Base-by-base conservation (phyloP, 2,329 filamentous ascomycete genomes). In the Alternaria infectoria region DNA sequence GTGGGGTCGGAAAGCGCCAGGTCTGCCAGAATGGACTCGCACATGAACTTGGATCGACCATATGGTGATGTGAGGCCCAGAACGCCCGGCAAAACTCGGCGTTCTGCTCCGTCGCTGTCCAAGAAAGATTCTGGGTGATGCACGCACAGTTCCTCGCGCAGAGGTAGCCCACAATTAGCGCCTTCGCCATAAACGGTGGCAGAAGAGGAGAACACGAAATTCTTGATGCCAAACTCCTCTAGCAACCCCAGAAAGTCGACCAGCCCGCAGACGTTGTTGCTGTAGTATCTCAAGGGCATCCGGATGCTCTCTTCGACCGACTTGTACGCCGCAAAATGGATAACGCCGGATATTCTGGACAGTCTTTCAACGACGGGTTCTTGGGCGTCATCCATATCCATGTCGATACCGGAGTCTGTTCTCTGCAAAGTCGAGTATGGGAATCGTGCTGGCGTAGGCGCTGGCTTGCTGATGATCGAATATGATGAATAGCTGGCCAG, bases 261-360 rank as follows among this genome's bases (percentile, higher is more conserved):
- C 6, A 91, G 80, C 0, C 89, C 89, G 69, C 85, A 86, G 30
- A 91, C 87, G 64, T 91, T 91, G 81, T 91, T 91, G 62, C 84
- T 83, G 77, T 91, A 91, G 77, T 91, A 91, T 62, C 85, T 85
- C 59, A 91, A 77, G 0, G 89, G 89, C 61, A 83, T 80, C 25
- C 79, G 77, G 64, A 90, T 90, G 46, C 87, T 90, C 69, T 91
- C 88, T 25, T 85, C 85, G 0, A 90, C 88, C 3, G 88, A 87
- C 74, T 91, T 91, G 81, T 87, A 87, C 1, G 89, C 89, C 13
- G 89, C 89, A 68, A 91, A 91, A 72, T 91, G 89, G 61, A 91
- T 90, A n/a, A 91, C 88, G 1, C 88, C 88, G 0, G 81, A 80
- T 64, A 90, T 89, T 28, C 80, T 83, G 3, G 86, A 88, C 56